These are phyloP conservation scores for Fusarium metavorans DNA, from an alignment of 2,329 filamentous ascomycete genomes.

Conservation along the genomic window DNA sequence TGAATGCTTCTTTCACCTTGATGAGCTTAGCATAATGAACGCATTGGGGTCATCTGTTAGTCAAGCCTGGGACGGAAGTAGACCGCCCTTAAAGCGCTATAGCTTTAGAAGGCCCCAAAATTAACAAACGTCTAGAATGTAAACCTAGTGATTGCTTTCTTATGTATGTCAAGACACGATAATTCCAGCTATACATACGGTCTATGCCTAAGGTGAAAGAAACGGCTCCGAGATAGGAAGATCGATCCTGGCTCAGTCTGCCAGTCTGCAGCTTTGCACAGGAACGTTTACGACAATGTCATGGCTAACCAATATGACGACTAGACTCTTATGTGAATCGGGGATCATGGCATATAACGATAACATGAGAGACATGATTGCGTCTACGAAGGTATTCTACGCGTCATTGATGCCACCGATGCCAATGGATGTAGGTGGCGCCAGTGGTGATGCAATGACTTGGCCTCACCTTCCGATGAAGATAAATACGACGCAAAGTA, in stretches of 20 bases:
- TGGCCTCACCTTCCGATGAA: neutral
- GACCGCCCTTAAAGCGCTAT: neutral
- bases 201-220: neutral
- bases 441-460: neutral
- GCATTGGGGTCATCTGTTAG: neutral
- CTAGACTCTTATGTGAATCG: neutral
- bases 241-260: neutral
- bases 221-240: neutral
- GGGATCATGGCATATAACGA: neutral
- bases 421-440: neutral
- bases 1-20: fast-evolving
- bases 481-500: neutral
- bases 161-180: neutral
- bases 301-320: neutral
- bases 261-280: neutral
- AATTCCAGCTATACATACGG: neutral
- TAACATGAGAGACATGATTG: neutral
- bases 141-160: neutral
- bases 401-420: neutral
- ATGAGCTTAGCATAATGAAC: neutral
- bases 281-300: neutral
- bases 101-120: too few relatives aligned
- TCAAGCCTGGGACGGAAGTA: neutral
- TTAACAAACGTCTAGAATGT: too few relatives aligned
- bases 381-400: neutral